Percentiles rank a stretch among this genome's conserved stretches.
Conservation (phyloP, 768 basidiomycete species). For the Mycena belliarum region DNA sequence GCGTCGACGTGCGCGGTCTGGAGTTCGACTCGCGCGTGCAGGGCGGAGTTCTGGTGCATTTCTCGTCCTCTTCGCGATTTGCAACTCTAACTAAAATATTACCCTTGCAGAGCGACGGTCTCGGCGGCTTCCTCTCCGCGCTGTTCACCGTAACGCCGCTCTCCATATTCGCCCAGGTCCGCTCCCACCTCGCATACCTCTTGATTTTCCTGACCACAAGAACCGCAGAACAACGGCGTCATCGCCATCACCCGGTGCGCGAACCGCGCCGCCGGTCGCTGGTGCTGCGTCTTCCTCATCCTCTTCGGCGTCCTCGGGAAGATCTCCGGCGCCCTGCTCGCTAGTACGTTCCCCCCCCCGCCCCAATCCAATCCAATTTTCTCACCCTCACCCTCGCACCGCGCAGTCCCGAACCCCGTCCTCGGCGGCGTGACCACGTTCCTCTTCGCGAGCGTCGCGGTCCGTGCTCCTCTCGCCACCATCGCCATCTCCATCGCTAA, state of each 20-base stretch:
- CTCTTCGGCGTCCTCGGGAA: conserved; percentile 82
- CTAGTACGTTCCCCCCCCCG: conserved; percentile 24
- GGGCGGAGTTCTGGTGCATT: conserved; percentile 69
- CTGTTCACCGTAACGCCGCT: conserved; percentile 61
- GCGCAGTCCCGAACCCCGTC: conserved; percentile 65
- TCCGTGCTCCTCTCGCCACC: background rate
- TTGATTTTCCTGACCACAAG: too few species aligned
- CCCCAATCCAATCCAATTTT: background rate
- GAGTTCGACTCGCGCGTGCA: conserved; percentile 84
- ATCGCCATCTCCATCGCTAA: background rate
- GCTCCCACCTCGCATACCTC: too few species aligned
- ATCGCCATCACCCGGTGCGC: conserved; percentile 86
- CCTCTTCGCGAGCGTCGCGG: conserved; percentile 73
- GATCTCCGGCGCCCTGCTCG: conserved; percentile 74
- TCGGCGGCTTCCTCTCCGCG: conserved; percentile 78
- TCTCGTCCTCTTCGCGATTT: background rate
- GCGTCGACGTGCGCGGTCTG: conserved; percentile 62
- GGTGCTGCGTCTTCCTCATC: conserved; percentile 80
- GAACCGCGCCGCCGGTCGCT: conserved; percentile 74
- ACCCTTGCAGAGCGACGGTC: conserved; percentile 65
- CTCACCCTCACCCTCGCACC: background rate
- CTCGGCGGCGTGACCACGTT: conserved; percentile 87
- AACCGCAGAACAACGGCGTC: conserved; percentile 66
- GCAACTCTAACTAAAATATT: background rate
- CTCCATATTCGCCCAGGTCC: background rate